Conservation (phyloP, 208 protist genomes). For the Blechomonas ayalai region DNA sequence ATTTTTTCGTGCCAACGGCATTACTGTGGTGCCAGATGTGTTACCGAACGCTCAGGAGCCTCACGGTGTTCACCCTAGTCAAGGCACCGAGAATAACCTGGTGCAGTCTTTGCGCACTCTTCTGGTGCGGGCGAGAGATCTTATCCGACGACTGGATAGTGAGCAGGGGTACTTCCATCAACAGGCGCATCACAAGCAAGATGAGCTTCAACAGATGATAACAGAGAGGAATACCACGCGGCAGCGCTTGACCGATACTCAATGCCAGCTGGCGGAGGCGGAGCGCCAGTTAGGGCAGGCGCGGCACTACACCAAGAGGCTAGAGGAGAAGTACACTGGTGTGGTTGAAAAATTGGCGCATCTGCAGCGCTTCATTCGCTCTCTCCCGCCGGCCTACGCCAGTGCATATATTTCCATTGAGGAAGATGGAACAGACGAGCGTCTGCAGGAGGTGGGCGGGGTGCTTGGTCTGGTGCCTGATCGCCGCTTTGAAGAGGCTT, state of each 20-base stretch:
- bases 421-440: neutral
- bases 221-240: constrained; percentile 13
- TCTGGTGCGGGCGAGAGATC: constrained; percentile 2
- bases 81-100: neutral
- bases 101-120: neutral
- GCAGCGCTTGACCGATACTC: constrained; percentile 15
- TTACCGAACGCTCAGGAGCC: too few species aligned
- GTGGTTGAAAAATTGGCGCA: constrained; percentile 33
- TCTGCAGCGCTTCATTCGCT: constrained; percentile 42
- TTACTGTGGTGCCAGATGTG: too few species aligned
- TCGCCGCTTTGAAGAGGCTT: constrained; percentile 67
- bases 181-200: constrained; percentile 15
- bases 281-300: constrained; percentile 11
- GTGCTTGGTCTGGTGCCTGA: constrained; percentile 40
- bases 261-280: constrained; percentile 15
- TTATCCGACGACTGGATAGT: constrained; percentile 42
- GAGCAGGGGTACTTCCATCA: constrained; percentile 34
- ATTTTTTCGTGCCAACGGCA: too few species aligned
- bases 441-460: neutral
- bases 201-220: constrained; percentile 10
- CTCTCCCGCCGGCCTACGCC: constrained; percentile 16
- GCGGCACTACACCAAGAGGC: constrained; percentile 6
- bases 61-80: too few species aligned
- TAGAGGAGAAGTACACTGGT: constrained; percentile 13
- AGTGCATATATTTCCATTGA: constrained; percentile 3